Base-by-base conservation (phyloP, 192 early-diverging fungal species). In the Diversispora epigaea region DNA sequence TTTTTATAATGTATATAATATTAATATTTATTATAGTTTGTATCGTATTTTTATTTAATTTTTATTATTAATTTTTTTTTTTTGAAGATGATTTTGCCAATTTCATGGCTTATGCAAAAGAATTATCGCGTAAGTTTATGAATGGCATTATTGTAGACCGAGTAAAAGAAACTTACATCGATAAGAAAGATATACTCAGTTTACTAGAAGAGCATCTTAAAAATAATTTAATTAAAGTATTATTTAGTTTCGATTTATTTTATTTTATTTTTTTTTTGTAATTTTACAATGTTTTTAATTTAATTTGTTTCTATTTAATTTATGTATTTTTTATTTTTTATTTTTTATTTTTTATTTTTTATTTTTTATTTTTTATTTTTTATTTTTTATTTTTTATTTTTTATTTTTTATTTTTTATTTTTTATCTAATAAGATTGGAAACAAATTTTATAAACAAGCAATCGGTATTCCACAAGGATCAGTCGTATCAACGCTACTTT, bases 381-480 rank as follows among this genome's bases (percentile, higher is more conserved):
- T 19, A 66, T 21, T 11, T 22, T 58, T 58, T 4, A 66, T 39
- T 12, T 11, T 22, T 6, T 63, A 25, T 58, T 11, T 22, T 58
- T 58, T 4, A 66, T 39, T 12, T 11, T 22, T 6, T 63, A 25
- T 14, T 25, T 22, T 9, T 63, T 12, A 19, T 4, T n/a, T 21
- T 66, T 10, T 19, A 66, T 21, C 17, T 21, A 15, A 22, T 21
- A 25, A 68, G 67, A 10, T 22, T 8, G 67, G n/a, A 15, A 21
- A 52, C 25, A 68, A 68, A 49, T 68, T 15, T 52, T 68, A 68
- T 40, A 52, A 0, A 49, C 67, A 68, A 47, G 14, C 12, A 3
- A 32, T 52, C 10, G 67, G 67, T 46, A 68, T 68, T 68, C 46
- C 67, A 10, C 67, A 68, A 39, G 67, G 67, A 3, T 68, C 67